Percentiles rank a stretch among this genome's conserved stretches.
Evolutionary conservation across 768 basidiomycete genomes (phyloP).

Genomic region (Candolleomyces efflorescens): DNA sequence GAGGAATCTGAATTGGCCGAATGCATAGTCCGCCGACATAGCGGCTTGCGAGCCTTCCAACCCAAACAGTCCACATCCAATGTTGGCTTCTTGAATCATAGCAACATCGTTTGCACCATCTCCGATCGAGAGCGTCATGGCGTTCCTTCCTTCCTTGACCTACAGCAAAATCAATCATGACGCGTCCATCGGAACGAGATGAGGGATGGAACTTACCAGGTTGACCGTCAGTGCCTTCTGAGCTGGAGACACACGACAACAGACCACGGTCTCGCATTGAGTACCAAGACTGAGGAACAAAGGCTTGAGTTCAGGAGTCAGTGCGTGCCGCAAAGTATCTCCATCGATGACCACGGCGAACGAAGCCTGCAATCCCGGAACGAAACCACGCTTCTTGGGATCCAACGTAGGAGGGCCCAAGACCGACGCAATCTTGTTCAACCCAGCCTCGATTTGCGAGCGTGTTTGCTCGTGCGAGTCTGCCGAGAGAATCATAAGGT

Average conservation of each 20-base stretch:
- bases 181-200: neutral
- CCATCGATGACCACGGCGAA: conserved; percentile 98
- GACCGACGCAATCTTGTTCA: conserved; percentile 91
- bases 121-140: conserved; percentile 96
- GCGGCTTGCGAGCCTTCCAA: conserved; percentile 97
- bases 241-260: conserved; percentile 95
- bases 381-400: conserved; percentile 59
- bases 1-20: conserved; percentile 94
- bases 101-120: conserved; percentile 98
- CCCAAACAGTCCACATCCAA: conserved; percentile 91
- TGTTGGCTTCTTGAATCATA: conserved; percentile 99
- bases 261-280: conserved; percentile 97
- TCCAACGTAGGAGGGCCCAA: conserved; percentile 71
- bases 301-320: conserved; percentile 71
- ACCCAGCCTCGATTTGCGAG: conserved; percentile 82
- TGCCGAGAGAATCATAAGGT: conserved; percentile 94
- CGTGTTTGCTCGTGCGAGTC: conserved; percentile 71
- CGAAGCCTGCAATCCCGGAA: conserved; percentile 59
- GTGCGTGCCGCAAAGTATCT: conserved; percentile 81
- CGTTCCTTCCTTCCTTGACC: conserved; percentile 94
- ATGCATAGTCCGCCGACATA: conserved; percentile 98
- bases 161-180: conserved; percentile 21
- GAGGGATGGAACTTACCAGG: conserved; percentile 47
- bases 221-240: conserved; percentile 98
- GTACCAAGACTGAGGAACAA: conserved; percentile 91